Evolutionary conservation across 345 rosid genomes (phyloP).

Genomic region (Euclidium syriacum): DNA sequence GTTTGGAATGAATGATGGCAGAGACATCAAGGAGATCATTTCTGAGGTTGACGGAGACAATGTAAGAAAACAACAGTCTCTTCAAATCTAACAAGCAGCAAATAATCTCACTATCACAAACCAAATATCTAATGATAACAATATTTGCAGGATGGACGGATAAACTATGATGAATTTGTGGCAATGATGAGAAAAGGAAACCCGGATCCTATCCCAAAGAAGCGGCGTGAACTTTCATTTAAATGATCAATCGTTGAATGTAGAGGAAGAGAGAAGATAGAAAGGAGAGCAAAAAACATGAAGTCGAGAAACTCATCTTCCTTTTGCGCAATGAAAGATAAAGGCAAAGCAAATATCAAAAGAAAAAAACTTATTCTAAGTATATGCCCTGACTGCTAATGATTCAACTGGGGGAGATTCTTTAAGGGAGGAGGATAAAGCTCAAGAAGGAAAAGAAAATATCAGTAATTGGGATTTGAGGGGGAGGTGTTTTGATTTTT

Average conservation of each 20-base stretch:
- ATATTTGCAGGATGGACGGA: conserved; percentile 67
- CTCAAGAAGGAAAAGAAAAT: background rate
- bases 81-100: background rate
- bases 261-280: conserved; percentile 24
- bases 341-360: conserved; percentile 17
- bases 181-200: conserved; percentile 99
- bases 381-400: conserved; percentile 7
- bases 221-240: conserved; percentile 64
- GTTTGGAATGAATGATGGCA: conserved; percentile 51
- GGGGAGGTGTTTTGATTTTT: conserved; percentile 25
- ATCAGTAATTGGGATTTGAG: background rate
- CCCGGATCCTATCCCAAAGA: conserved; percentile 74
- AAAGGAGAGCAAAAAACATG: conserved; percentile 9
- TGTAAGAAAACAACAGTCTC: conserved; percentile 38
- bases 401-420: conserved; percentile 13
- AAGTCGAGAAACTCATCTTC: conserved; percentile 28
- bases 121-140: background rate
- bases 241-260: conserved; percentile 13
- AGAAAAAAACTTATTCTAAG: background rate
- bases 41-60: conserved; percentile 54
- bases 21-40: conserved; percentile 53
- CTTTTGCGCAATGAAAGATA: conserved; percentile 12
- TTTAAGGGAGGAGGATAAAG: conserved; percentile 21
- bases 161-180: conserved; percentile 91
- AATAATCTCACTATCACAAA: background rate